Evolutionary conservation across 164 flowering plant species (phyloP).

Genomic region (Echeveria elegans): DNA sequence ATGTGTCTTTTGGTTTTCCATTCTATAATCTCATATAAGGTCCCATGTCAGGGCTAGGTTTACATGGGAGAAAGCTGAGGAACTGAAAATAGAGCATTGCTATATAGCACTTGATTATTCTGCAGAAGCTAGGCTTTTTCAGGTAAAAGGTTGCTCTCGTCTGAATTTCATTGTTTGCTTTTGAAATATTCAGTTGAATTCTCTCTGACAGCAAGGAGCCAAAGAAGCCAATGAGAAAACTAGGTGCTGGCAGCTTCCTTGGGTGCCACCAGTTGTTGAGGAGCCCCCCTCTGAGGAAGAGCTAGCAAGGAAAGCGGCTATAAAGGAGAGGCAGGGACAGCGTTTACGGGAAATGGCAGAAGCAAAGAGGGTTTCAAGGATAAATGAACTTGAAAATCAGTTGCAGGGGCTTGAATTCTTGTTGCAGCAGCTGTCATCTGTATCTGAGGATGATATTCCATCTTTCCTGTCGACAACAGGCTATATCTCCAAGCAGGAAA

Average conservation of each 20-base stretch:
- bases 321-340: slow-evolving; percentile 88
- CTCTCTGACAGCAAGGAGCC: slow-evolving; percentile 50
- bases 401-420: slow-evolving; percentile 72
- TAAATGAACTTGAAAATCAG: slow-evolving; percentile 80
- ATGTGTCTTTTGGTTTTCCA: background rate
- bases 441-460: slow-evolving; percentile 46
- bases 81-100: slow-evolving; percentile 94
- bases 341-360: slow-evolving; percentile 95
- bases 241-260: slow-evolving; percentile 91
- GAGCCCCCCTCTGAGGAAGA: slow-evolving; percentile 89
- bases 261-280: slow-evolving; percentile 74
- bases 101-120: slow-evolving; percentile 80
- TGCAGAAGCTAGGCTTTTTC: slow-evolving; percentile 62
- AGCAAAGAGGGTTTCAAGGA: slow-evolving; percentile 72
- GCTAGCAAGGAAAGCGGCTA: slow-evolving; percentile 88
- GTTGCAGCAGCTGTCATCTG: slow-evolving; percentile 54
- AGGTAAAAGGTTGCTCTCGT: slow-evolving; percentile 33
- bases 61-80: slow-evolving; percentile 97
- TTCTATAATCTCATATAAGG: slow-evolving; percentile 7
- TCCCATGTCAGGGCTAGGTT: slow-evolving; percentile 44
- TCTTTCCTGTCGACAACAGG: slow-evolving; percentile 67
- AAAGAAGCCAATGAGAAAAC: slow-evolving; percentile 83
- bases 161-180: background rate
- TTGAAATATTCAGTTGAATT: background rate
- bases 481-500: slow-evolving; percentile 69